Evolutionary conservation across 805 yeast species (phyloP), one percentile per base, ranked within the genome.

Genomic region (Wickerhamiella sergipiensis): DNA sequence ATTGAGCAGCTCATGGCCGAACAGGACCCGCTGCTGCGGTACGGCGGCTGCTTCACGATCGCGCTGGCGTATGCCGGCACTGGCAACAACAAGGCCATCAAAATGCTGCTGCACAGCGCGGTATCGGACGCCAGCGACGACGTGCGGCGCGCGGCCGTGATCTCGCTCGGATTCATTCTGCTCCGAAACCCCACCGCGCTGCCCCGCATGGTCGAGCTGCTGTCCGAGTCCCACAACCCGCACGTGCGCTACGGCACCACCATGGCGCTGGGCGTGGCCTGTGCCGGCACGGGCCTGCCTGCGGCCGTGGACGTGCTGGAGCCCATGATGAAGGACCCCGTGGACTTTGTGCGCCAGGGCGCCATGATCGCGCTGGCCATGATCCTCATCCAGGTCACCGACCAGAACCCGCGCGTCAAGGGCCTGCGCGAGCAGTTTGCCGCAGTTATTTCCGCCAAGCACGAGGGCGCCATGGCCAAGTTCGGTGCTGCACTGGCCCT

Each of bases 241-340:
- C 97, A 92, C 64, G 97, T 92, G 38, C 85, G 98, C 67, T 92
- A 92, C 65, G 98, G 98, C 71, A 85, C 97, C 31, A 95, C 97
- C 1, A 73, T 92, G 79, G 98, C 98, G 0, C 76, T 92, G 56
- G 98, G 97, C 69, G 85, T 92, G 55, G 80, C 97, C 2, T 89
- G 97, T 73, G 96, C 97, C 22, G 98, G 98, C 46, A 82, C 92
- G 64, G 92, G 89, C 2, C 71, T 85, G 50, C 79, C 81, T 52
- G 81, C 90, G 40, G 97, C 98, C 0, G 77, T 92, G 56, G 95
- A 88, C 53, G 88, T 92, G 17, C 76, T 92, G 57, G 95, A 86
- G 69, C 95, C 97, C 33, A 76, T 92, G 71, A 79, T 90, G 24
- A 86, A 85, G 62, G 98, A 92, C 68, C 80, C 95, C 1, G 94